phyloP scores from a whole-genome alignment of 495 filamentous ascomycete genomes.

The Penicillium verhagenii region DNA sequence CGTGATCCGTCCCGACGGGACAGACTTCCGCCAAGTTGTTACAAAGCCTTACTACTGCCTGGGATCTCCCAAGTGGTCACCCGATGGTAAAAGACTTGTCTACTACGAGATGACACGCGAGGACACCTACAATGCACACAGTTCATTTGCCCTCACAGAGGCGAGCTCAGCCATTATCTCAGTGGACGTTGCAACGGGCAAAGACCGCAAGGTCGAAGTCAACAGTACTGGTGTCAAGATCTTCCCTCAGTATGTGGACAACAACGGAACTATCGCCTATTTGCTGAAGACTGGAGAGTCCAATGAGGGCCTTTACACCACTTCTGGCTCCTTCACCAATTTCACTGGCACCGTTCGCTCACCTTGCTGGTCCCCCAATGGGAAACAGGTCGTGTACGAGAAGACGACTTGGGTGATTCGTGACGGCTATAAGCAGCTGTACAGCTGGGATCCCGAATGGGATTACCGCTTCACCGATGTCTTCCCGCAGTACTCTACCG shows the following conservation, averaged over 20 bases:
- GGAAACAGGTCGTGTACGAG: constrained; percentile 29
- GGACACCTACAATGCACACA: constrained; percentile 29
- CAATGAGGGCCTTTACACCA: constrained; percentile 24
- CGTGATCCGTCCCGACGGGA: constrained; percentile 25
- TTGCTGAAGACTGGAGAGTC: constrained; percentile 18
- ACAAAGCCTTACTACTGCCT: constrained; percentile 16
- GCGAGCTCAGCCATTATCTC: constrained; percentile 25
- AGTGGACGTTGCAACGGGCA: constrained; percentile 23
- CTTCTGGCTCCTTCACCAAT: constrained; percentile 15
- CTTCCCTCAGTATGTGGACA: constrained; percentile 4
- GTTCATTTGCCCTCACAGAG: constrained; percentile 15
- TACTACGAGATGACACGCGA: constrained; percentile 32
- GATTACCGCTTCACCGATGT: constrained; percentile 38
- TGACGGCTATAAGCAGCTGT: constrained; percentile 27
- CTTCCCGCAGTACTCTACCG: constrained; percentile 25
- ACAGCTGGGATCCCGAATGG: constrained; percentile 31
- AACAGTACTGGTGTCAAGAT: constrained; percentile 22
- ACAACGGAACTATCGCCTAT: constrained; percentile 22
- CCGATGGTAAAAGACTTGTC: constrained; percentile 25
- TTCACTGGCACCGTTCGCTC: constrained; percentile 19
- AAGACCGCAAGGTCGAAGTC: constrained; percentile 16
- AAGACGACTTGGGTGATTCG: constrained; percentile 25
- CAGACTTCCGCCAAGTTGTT: constrained; percentile 23
- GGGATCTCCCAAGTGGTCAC: constrained; percentile 31
- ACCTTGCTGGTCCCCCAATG: constrained; percentile 29